Evolutionary conservation across 768 basidiomycete genomes (phyloP), one percentile per base, ranked within the genome.

Genomic region (Panus rudis): DNA sequence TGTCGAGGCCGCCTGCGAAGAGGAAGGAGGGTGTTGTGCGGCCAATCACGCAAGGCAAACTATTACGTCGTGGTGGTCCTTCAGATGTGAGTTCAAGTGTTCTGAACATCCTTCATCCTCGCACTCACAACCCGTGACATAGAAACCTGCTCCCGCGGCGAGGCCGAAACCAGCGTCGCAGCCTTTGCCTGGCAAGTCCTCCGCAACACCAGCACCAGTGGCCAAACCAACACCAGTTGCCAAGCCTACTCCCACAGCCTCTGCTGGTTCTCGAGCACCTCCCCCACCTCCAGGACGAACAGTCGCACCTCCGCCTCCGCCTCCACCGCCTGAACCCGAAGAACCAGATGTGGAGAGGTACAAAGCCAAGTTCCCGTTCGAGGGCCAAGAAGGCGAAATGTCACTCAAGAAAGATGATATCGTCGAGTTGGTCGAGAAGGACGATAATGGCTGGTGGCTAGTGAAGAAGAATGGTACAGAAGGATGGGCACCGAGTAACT

Each of bases 381-480:
- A 81, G 27, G 93, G 92, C 2, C 88, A 97, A 63, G 82, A 84
- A 25, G 93, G 93, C 11, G 96, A 99, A 63, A 83, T 97, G 73
- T 69, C 79, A 5, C 63, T 99, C 40, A 76, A 73, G 52, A 97
- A 97, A 63, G 96, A 92, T 54, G 96, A 97, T 47, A 45, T 87
- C 3, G 88, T 98, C 1, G 93, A 97, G 65, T 69, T 98, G 16
- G 70, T 92, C 24, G 84, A 94, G 68, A 92, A 96, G 60, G 82
- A 84, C 57, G 80, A 92, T 47, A 94, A 94, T 53, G 96, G 94
- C 3, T 99, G 96, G 96, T 98, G 96, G 94, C 72, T 96, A 24
- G 84, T 97, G 44, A 88, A 84, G 72, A 91, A 85, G 63, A 75
- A 72, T 41, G 76, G 75, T 2, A 64, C 68, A 14, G 92, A 97